phyloP scores from a whole-genome alignment of 495 filamentous ascomycete species.

The Penicillium cinerascens region DNA sequence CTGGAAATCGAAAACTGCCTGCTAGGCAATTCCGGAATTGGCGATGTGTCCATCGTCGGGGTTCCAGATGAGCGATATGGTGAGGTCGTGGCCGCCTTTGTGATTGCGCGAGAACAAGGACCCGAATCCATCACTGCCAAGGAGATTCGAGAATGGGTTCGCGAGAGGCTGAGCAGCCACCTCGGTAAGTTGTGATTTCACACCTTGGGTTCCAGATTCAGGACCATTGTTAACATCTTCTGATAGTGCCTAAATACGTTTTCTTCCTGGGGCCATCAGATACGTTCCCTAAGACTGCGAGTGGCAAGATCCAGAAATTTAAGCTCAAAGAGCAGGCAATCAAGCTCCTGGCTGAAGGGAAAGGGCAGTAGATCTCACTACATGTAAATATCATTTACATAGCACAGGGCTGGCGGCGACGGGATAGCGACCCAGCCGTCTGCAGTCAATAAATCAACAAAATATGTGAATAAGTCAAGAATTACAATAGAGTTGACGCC shows the following conservation, averaged over 20 bases:
- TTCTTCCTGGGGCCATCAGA: conserved; percentile 63
- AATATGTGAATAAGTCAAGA: no score
- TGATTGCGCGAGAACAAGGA: conserved; percentile 47
- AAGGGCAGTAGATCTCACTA: neutral
- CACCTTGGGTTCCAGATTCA: neutral
- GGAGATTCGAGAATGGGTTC: conserved; percentile 69
- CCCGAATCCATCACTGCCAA: conserved; percentile 29
- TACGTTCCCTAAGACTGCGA: conserved; percentile 87
- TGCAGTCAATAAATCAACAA: no score
- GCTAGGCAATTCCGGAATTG: conserved; percentile 62
- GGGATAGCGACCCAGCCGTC: neutral
- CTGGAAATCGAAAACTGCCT: conserved; percentile 91
- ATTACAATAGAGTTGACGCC: no score
- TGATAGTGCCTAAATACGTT: conserved; percentile 75
- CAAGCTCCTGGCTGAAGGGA: conserved; percentile 35
- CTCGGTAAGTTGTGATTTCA: conserved; percentile 47
- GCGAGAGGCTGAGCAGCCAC: conserved; percentile 67
- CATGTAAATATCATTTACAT: neutral
- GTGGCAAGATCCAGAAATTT: conserved; percentile 97
- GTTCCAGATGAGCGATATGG: conserved; percentile 81
- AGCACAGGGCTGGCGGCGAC: neutral
- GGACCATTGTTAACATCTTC: neutral
- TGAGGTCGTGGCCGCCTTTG: conserved; percentile 81
- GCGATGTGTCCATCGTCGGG: conserved; percentile 78
- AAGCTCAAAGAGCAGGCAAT: conserved; percentile 69